phyloP scores from a whole-genome alignment of 108 stramenopile species.

The Skeletonema tropicum region DNA sequence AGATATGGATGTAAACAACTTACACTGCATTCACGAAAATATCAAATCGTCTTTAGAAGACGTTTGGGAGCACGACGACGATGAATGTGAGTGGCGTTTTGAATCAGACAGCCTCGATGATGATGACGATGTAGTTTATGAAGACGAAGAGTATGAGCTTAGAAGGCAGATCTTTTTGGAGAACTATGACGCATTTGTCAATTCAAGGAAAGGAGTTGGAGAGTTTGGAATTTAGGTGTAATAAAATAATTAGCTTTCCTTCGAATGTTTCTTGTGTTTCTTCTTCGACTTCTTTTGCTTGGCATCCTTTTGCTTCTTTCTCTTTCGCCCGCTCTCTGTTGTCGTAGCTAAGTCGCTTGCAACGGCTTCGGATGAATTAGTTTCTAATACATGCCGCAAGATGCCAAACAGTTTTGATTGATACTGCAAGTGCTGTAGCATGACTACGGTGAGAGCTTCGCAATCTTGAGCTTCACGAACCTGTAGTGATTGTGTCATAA shows the following conservation, averaged over 20 bases:
- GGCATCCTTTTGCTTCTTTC: conserved; percentile 7
- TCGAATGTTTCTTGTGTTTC: background rate
- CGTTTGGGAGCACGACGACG: conserved; percentile 50
- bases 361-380: background rate
- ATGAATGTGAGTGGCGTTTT: conserved; percentile 51
- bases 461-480: conserved; percentile 37
- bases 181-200: conserved; percentile 43
- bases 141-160: conserved; percentile 61
- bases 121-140: conserved; percentile 61
- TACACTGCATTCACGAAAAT: conserved; percentile 38
- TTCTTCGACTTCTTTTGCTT: conserved; percentile 4
- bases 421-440: conserved; percentile 71
- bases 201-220: conserved; percentile 65
- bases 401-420: conserved; percentile 47
- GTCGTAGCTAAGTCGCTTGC: background rate
- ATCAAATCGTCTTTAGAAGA: conserved; percentile 30
- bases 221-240: conserved; percentile 62
- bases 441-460: conserved; percentile 60
- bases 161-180: conserved; percentile 70
- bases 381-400: background rate
- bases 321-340: conserved; percentile 2
- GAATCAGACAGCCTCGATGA: conserved; percentile 44
- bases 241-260: background rate
- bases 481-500: conserved; percentile 9
- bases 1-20: conserved; percentile 53